Percentiles rank a stretch among this genome's conserved stretches.
Conservation (phyloP, 805 yeast genomes). For the Candida anglica region DNA sequence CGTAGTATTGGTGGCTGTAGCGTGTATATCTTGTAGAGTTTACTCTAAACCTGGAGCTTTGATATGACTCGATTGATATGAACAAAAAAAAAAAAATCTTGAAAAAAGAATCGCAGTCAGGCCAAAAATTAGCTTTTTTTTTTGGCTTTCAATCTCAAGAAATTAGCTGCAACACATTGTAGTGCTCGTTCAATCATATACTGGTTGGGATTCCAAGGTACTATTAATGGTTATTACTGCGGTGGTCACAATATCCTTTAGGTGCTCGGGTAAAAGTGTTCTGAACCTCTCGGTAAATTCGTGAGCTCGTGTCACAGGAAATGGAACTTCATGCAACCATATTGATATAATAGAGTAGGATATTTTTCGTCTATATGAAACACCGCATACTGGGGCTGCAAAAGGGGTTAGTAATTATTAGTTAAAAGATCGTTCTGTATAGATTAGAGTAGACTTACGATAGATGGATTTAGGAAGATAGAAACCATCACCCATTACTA, state of each 20-base stretch:
- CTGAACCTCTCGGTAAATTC: slow-evolving; percentile 6
- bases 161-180: not conserved
- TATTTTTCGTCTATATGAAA: not conserved
- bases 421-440: not conserved
- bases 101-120: too few relatives aligned
- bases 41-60: too few relatives aligned
- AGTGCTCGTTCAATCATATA: too few relatives aligned
- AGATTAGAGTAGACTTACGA: slow-evolving; percentile 1
- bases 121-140: too few relatives aligned
- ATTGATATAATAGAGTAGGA: slow-evolving; percentile 2
- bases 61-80: not conserved
- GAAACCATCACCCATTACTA: slow-evolving; percentile 10
- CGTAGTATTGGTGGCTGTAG: not conserved
- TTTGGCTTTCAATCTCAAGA: too few relatives aligned
- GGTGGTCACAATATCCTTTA: slow-evolving; percentile 6
- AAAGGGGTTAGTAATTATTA: not conserved
- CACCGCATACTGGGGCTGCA: not conserved
- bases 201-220: slow-evolving; percentile 4
- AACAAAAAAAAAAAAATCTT: not conserved
- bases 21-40: not conserved
- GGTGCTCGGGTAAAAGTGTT: slow-evolving; percentile 5
- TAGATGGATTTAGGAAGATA: slow-evolving; percentile 8
- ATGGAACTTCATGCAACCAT: slow-evolving; percentile 2
- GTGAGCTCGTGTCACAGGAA: not conserved
- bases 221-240: slow-evolving; percentile 8